Evolutionary conservation across 2,329 filamentous ascomycete species (phyloP), one percentile per base, ranked within the genome.

Genomic region (Colletotrichum siamense): DNA sequence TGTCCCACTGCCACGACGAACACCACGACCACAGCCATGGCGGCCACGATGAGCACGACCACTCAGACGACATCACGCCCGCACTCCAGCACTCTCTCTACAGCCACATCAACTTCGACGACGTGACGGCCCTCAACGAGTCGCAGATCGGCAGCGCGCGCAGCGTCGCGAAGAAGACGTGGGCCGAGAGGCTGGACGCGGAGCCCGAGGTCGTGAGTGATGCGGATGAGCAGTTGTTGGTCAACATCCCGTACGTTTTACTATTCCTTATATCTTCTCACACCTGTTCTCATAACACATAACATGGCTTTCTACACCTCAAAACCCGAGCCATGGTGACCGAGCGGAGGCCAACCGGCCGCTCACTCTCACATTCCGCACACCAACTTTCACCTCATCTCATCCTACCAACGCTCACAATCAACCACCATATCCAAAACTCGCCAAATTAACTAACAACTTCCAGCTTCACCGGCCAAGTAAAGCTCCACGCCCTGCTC

Each of bases 1-100:
- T 87, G 85, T 85, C 85, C 55, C 88, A 89, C 81, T 90, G 88
- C 79, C 88, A 90, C 82, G 86, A 89, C 77, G 89, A 90, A 77
- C 88, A 90, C 79, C 82, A 82, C 28, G 82, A 87, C 77, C 89
- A 91, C 80, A 88, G 84, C 72, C 89, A 91, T 80, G 88, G 84
- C 73, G 87, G 88, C 78, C 86, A 88, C 74, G 88, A 92, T 80
- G 91, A 88, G 57, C 96, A 98, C 84, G 96, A 98, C 85, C 96
- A 98, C 86, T 94, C 92, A 63, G 95, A 99, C 87, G 96, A 99
- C 87, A 92, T 98, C 81, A 96, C 95, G 3, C 97, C 97, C 1
- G 96, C 96, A 2, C 89, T 98, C 18, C 96, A 99, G 85, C 94
- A 93, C 81, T 95, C 96, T 57, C 92, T 99, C 44, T 99, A 98